These are phyloP conservation scores for Diaporthe ilicicola DNA, from an alignment of 2,329 filamentous ascomycete genomes.

Conservation along the genomic window DNA sequence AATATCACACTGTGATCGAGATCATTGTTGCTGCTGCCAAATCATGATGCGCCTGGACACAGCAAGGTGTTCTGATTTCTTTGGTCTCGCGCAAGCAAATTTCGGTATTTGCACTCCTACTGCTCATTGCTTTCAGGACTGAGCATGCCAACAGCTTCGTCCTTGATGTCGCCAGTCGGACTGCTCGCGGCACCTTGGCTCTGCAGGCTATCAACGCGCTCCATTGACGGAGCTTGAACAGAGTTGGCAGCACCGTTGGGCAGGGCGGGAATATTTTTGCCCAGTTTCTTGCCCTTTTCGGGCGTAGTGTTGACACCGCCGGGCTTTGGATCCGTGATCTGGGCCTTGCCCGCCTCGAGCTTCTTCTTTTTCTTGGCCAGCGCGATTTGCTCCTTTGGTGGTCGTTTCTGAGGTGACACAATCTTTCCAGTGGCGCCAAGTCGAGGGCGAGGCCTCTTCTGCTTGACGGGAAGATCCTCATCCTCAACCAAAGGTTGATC, in stretches of 20 bases:
- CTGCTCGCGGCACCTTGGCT: conserved; percentile 67
- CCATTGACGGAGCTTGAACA: conserved; percentile 60
- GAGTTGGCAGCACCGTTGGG: conserved; percentile 51
- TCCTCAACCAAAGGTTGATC: conserved; percentile 90
- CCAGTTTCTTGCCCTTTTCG: conserved; percentile 59
- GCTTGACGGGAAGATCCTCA: conserved; percentile 92
- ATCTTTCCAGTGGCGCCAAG: conserved; percentile 83
- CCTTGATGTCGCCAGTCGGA: conserved; percentile 64
- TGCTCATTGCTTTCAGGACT: conserved; percentile 80
- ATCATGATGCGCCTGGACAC: not conserved
- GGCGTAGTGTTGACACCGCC: conserved; percentile 45
- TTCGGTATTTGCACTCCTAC: conserved; percentile 36
- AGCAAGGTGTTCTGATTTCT: not conserved
- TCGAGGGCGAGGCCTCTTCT: conserved; percentile 76
- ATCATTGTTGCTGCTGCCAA: not conserved
- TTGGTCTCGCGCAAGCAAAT: not conserved
- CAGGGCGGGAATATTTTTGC: conserved; percentile 48
- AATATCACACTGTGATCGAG: not conserved
- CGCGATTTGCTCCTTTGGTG: conserved; percentile 82
- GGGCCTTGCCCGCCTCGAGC: conserved; percentile 61
- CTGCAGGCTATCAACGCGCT: conserved; percentile 65
- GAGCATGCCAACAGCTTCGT: conserved; percentile 78
- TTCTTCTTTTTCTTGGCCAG: conserved; percentile 91
- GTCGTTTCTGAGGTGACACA: conserved; percentile 82
- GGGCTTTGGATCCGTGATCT: conserved; percentile 55